Evolutionary conservation across 345 rosid genomes (phyloP).

Genomic region (Iberis pinnata): DNA sequence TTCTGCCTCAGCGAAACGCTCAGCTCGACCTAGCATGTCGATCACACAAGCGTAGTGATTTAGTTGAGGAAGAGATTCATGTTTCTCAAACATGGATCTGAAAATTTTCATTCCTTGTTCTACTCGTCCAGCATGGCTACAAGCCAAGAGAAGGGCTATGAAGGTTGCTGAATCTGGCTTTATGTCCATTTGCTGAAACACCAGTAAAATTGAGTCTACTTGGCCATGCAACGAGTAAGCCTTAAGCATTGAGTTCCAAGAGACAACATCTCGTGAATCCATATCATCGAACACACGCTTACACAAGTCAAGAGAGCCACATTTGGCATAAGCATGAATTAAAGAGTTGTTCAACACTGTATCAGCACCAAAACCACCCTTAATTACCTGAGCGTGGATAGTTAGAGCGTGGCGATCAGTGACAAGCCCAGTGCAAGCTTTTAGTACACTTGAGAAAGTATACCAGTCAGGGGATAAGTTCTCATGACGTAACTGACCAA

Average conservation of each 20-base stretch:
- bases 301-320: constrained; percentile 57
- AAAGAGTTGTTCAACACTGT: constrained; percentile 58
- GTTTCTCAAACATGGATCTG: constrained; percentile 45
- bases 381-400: constrained; percentile 58
- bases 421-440: constrained; percentile 77
- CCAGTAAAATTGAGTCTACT: constrained; percentile 53
- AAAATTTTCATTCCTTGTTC: constrained; percentile 61
- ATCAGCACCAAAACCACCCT: constrained; percentile 54
- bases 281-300: constrained; percentile 60
- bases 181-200: constrained; percentile 53
- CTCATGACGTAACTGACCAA: constrained; percentile 42
- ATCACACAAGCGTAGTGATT: constrained; percentile 85
- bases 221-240: constrained; percentile 74
- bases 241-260: constrained; percentile 90
- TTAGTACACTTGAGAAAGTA: constrained; percentile 64
- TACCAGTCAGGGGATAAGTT: constrained; percentile 60
- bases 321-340: constrained; percentile 81
- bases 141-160: constrained; percentile 73
- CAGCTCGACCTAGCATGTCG: constrained; percentile 81
- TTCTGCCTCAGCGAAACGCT: constrained; percentile 55
- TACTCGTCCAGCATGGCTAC: constrained; percentile 79
- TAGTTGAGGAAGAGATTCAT: constrained; percentile 51
- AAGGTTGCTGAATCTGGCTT: constrained; percentile 70
- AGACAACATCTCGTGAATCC: constrained; percentile 46
- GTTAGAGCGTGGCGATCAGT: constrained; percentile 48